phyloP scores from a whole-genome alignment of 306 rosid species.

The Cucurbita argyrosperma region DNA sequence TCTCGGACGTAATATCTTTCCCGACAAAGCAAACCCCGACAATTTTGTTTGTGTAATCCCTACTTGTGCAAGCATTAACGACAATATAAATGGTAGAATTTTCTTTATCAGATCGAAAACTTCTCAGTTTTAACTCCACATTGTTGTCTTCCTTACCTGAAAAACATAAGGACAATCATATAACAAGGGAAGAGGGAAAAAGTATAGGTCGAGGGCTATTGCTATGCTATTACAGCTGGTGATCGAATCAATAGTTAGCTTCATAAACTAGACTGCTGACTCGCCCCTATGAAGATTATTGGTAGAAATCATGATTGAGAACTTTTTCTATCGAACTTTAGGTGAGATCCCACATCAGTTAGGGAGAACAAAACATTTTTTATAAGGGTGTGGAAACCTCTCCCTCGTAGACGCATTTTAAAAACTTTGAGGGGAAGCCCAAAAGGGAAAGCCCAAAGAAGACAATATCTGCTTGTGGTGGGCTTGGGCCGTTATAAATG shows the following conservation, averaged over 20 bases:
- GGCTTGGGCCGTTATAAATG: too few relatives aligned
- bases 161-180: background rate
- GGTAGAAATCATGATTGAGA: background rate
- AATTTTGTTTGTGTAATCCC: conserved; percentile 36
- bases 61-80: conserved; percentile 61
- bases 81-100: conserved; percentile 29
- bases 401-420: too few relatives aligned
- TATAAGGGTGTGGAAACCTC: too few relatives aligned
- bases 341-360: too few relatives aligned
- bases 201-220: background rate
- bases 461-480: too few relatives aligned
- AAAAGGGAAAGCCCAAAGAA: too few relatives aligned
- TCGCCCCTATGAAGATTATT: background rate
- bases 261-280: background rate
- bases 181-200: background rate
- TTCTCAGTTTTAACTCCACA: conserved; percentile 46
- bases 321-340: background rate
- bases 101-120: conserved; percentile 23
- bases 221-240: background rate
- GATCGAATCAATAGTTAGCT: background rate
- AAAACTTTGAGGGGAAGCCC: too few relatives aligned
- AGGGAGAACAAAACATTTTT: too few relatives aligned
- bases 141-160: conserved; percentile 68
- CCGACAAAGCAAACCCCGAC: conserved; percentile 77
- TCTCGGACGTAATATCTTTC: conserved; percentile 62